Base-by-base conservation (phyloP, 768 basidiomycete species). In the Podaxis sp. region DNA sequence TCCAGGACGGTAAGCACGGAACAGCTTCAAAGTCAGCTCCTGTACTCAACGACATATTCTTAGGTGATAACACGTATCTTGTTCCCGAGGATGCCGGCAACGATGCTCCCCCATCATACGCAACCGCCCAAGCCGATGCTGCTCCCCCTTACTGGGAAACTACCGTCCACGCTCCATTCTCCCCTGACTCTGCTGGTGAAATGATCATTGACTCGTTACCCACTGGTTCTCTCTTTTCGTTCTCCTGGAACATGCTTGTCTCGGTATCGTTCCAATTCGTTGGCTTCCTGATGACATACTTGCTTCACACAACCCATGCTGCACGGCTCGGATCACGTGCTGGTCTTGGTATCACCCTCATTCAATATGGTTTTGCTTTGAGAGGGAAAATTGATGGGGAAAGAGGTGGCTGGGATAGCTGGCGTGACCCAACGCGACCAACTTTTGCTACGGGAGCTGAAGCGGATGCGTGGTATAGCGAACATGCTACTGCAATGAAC, bases 81-180 rank as follows among this genome's bases (percentile, higher is more conserved):
- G 88, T 90, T 40, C 93, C 94, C 5, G 95, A 98, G 72, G 90
- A 93, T 53, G 74, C 84, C 5, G 84, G 90, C 66, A 85, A 89
- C 60, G 89, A 95, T 61, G 86, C 88, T 0, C 94, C 95, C 4
- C 97, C 97, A 1, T 90, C 95, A 6, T 98, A 99, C 72, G 88
- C 92, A 13, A 81, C 86, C 32, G 97, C 97, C 9, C 88, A 95
- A 70, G 87, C 91, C 14, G 97, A 99, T 73, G 87, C 93, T n/a
- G 95, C 94, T 5, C 97, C 97, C 3, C 91, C 95, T 1, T 99
- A 99, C 74, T 98, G 94, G 87, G 96, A 98, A 66, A 97, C 93
- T 1, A 95, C 93, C 2, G 85, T 98, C n/a, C 92, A 98, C 70
- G 88, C 95, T 5, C 94, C 95, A 7, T 87, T 84, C 63, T 72